phyloP scores from a whole-genome alignment of 345 rosid species.

The Aurinia saxatilis region DNA sequence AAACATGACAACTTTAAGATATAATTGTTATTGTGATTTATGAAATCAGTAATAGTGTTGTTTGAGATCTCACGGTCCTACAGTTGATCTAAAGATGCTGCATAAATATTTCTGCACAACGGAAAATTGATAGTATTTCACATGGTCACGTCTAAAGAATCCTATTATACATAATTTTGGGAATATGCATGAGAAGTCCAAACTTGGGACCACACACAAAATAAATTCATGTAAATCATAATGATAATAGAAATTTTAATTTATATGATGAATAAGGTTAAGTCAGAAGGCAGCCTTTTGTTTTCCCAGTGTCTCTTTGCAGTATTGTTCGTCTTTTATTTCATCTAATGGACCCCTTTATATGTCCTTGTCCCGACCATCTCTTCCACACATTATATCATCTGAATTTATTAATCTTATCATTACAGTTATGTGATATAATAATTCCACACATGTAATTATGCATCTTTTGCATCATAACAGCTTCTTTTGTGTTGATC shows the following conservation, averaged over 20 bases:
- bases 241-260: background rate
- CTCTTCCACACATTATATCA: conserved; percentile 22
- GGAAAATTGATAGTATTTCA: conserved; percentile 4
- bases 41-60: background rate
- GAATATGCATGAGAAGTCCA: conserved; percentile 24
- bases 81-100: conserved; percentile 14
- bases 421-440: background rate
- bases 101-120: background rate
- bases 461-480: background rate
- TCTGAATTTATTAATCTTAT: conserved; percentile 11
- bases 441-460: background rate
- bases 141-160: conserved; percentile 22
- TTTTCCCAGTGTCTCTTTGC: conserved; percentile 12
- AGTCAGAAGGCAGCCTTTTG: conserved; percentile 28
- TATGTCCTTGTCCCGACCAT: conserved; percentile 28
- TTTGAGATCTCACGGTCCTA: conserved; percentile 4
- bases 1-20: no score
- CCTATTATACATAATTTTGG: conserved; percentile 13
- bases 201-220: conserved; percentile 15
- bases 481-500: background rate
- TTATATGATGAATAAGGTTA: conserved; percentile 15
- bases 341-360: conserved; percentile 22
- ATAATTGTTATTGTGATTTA: no score
- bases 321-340: conserved; percentile 19
- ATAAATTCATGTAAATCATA: background rate